Base-by-base conservation (phyloP, 2,329 filamentous ascomycete species). In the Neonectria faginata region DNA sequence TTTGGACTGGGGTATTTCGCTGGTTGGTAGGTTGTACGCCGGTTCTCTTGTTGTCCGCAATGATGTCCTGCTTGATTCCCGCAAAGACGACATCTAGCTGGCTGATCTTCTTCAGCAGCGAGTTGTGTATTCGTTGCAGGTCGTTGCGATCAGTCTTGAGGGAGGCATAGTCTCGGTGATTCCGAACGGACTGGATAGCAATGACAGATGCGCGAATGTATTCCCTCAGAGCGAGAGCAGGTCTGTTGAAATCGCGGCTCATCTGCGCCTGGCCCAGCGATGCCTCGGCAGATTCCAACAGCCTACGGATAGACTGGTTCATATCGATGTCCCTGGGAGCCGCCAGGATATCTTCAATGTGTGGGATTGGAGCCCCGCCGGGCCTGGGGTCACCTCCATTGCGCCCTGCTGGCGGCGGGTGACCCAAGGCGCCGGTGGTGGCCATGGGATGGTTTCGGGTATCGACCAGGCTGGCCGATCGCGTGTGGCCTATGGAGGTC, bases 161-260 rank as follows among this genome's bases (percentile, higher is more conserved):
- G 56, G 86, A 83, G 29, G 88, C 86, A 77, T 89, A 97, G 66
- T 95, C 92, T 61, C 86, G 88, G 76, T 97, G 93, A 39, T 84
- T 85, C 2, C 92, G 92, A 27, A 98, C 90, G 45, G 90, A 82
- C 60, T 95, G 89, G 55, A 94, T 85, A 14, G 92, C 87, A 60
- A 97, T 91, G 62, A 94, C 89, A 64, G 87, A 94, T 11, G 94
- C 92, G 67, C 91, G 88, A 62, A 98, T 86, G 75, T 95, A 98
- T 66, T 97, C 92, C 68, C 91, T 88, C 60, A 97, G 91, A 3
- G 94, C 94, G 41, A 89, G 79, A 74, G 96, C 93, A 5, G 89
- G 88, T 39, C 89, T 84, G 27, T 87, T 82, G 79, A 92, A 91
- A 65, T 87, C 86, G 63, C 89, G 83, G 61, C 85, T 82, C 57